Base-by-base conservation (phyloP, 2,329 filamentous ascomycete genomes). In the Cryoendolithus antarcticus region DNA sequence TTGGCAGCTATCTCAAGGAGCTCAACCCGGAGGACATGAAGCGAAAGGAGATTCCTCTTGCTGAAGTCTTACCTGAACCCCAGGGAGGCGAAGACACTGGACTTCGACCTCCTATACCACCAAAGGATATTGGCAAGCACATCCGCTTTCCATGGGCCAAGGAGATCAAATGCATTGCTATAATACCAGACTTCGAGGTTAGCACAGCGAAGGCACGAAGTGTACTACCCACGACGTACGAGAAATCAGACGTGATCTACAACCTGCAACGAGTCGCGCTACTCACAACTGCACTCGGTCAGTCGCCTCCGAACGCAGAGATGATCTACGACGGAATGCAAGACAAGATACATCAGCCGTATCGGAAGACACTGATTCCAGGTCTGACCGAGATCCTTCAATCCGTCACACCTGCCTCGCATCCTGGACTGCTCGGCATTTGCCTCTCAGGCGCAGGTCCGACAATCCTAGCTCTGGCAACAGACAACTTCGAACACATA, bases 291-390 rank as follows among this genome's bases (percentile, higher is more conserved):
- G 88, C 88, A 1, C 72, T 98, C 34, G 86, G 88, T 47, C 80
- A 86, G 59, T 89, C 83, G 6, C 89, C 91, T 7, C 89, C 88
- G 2, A 82, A 95, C 57, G 81, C 91, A 13, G 81, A 93, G 53
- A 81, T 93, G 62, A 98, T 98, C 60, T 93, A 93, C 66, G 78
- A 93, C 35, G 89, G 88, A 34, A 98, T 98, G 91, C 91, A 96
- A 65, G 91, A 98, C 68, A 93, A 88, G 64, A 77, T 98, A 44
- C 91, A 98, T 66, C 91, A 98, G 63, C 91, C 86, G 32, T 96
- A 98, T 67, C 81, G 91, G 39, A 81, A 91, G 63, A 81, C 75
- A 2, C 74, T 98, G 45, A 93, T 98, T 50, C 91, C 91, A 1
- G 91, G 89, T 1, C 72, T 98, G 41, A 82, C 83, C 10, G 82